Base-by-base conservation (phyloP, 169 alveolate species). In the Cryptosporidium ubiquitum region DNA sequence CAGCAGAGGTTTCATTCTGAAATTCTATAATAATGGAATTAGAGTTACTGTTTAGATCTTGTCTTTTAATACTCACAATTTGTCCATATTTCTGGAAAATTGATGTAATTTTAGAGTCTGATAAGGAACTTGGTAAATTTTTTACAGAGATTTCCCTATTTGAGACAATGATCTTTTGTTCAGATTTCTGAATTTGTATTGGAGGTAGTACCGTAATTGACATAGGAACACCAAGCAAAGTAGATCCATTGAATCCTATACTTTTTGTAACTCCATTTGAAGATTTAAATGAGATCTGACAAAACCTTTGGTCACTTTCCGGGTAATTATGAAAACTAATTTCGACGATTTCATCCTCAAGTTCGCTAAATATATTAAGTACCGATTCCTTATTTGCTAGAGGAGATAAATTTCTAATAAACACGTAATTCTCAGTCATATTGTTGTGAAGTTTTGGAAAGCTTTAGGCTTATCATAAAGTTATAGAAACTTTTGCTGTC, bases 141-240 rank as follows among this genome's bases (percentile, higher is more conserved):
- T 73, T 73, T 12, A 73, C 85, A 3, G 51, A 73, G 2, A 73
- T 42, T 40, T 58, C 85, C 23, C 52, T 73, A 35, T 55, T 73
- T 29, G 85, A 73, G 0, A 31, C 68, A n/a, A 58, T 52, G 23
- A 31, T 73, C n/a, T 37, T 73, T 58, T 73, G 85, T 2, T 55
- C 85, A 14, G n/a, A 29, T 29, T 61, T 58, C 12, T 49, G 40
- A 29, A 73, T 73, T 55, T 52, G 69, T 61, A 64, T 26, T 39
- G 89, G 89, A 20, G 89, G 79, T 2, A 79, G 23, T 26, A 79
- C 89, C 42, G 89, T 79, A 16, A 79, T 79, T 6, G 73, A 64
- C 89, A 79, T 79, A 16, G 89, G 89, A n/a, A 79, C 89, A 10
- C 89, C 89, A 16, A 79, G 68, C 16, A 79, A 42, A 18, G 89